Conservation (phyloP, 371 early-diverging fungal genomes). For the Aphelidium insulamus region DNA sequence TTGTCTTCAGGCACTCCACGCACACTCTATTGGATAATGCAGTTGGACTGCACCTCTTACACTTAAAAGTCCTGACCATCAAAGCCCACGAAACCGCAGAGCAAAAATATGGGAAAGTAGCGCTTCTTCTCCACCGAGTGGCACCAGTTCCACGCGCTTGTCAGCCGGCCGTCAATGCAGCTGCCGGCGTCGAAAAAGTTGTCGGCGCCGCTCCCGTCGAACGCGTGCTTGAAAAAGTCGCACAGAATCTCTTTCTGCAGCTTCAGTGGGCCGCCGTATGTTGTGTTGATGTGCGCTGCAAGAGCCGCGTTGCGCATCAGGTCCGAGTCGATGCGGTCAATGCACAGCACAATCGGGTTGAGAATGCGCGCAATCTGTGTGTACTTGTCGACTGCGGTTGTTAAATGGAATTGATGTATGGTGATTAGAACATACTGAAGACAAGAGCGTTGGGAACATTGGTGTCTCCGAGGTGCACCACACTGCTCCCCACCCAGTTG, state of each 20-base stretch:
- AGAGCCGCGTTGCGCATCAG: constrained; percentile 28
- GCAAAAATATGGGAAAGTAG: constrained; percentile 72
- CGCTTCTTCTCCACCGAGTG: constrained; percentile 76
- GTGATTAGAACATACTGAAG: constrained; percentile 29
- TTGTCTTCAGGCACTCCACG: no score
- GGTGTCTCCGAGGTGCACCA: constrained; percentile 85
- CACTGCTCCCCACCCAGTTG: constrained; percentile 82
- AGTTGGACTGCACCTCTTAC: background rate
- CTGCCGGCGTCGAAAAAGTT: constrained; percentile 85
- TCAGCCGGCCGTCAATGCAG: constrained; percentile 92
- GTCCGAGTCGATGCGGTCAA: constrained; percentile 44
- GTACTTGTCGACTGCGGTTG: constrained; percentile 23
- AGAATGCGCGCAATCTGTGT: constrained; percentile 86
- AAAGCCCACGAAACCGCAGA: constrained; percentile 53
- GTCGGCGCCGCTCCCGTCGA: constrained; percentile 89
- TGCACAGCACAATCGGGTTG: constrained; percentile 53
- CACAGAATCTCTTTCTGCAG: constrained; percentile 47
- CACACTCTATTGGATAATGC: no score
- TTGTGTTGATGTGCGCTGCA: constrained; percentile 29
- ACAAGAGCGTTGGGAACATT: constrained; percentile 79
- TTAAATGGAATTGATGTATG: background rate
- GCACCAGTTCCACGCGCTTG: constrained; percentile 93
- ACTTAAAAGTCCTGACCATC: constrained; percentile 34
- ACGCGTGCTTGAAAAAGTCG: constrained; percentile 85
- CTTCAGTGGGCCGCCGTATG: constrained; percentile 35